Percentiles rank a stretch among this genome's conserved stretches.
phyloP scores from a whole-genome alignment of 1,284 basidiomycete genomes.

The Irpex rosettiformis region DNA sequence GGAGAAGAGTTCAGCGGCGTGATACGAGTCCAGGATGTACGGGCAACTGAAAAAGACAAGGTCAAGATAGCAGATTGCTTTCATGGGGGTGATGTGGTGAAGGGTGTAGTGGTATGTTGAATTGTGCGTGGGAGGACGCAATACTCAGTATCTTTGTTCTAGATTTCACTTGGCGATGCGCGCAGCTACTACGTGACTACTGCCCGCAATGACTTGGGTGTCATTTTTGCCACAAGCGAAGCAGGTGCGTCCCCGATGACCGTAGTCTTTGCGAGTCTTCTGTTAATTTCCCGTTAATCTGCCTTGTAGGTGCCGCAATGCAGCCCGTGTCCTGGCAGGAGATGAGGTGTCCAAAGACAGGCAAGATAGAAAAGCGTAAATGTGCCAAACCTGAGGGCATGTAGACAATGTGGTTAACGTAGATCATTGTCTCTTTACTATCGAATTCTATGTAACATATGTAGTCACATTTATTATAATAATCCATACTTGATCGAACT shows the following conservation, averaged over 20 bases:
- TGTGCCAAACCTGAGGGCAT: constrained; percentile 82
- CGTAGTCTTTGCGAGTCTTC: background rate
- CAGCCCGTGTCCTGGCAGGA: constrained; percentile 88
- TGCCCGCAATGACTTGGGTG: constrained; percentile 90
- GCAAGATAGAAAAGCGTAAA: constrained; percentile 79
- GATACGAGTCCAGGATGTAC: constrained; percentile 88
- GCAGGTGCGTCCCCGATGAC: constrained; percentile 45
- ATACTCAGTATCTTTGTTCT: constrained; percentile 8
- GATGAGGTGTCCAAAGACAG: constrained; percentile 86
- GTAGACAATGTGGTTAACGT: constrained; percentile 19
- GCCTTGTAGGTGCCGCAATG: constrained; percentile 63
- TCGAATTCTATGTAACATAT: background rate
- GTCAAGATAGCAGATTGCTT: constrained; percentile 95
- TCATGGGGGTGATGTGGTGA: constrained; percentile 93
- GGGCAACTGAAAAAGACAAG: constrained; percentile 89
- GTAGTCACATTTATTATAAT: too few relatives aligned
- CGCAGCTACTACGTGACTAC: constrained; percentile 95
- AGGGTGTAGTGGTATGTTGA: constrained; percentile 81
- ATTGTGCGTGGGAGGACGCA: background rate
- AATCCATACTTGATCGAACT: too few relatives aligned
- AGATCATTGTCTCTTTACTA: background rate
- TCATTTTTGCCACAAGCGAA: constrained; percentile 84
- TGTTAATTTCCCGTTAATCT: background rate
- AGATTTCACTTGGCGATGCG: constrained; percentile 93
- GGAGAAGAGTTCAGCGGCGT: constrained; percentile 95